phyloP scores from a whole-genome alignment of 805 yeast species.

The Cyberlindnera mycetangii region DNA sequence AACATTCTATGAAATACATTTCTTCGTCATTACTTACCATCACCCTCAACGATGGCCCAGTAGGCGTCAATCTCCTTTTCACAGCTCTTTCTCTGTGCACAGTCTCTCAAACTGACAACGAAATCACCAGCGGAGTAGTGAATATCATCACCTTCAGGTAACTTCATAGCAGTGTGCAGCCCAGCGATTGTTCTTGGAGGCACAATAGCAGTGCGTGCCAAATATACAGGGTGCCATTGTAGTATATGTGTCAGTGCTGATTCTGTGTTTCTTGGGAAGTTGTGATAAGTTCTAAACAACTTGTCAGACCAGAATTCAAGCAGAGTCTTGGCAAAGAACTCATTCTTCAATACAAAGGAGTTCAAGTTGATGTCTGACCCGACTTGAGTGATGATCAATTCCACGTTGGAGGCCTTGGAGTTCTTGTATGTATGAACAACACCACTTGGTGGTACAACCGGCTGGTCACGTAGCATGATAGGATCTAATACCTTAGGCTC shows the following conservation, averaged over 20 bases:
- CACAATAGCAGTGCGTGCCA: conserved; percentile 70
- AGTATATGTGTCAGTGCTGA: conserved; percentile 80
- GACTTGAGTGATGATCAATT: conserved; percentile 68
- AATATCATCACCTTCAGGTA: conserved; percentile 41
- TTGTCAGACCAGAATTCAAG: conserved; percentile 81
- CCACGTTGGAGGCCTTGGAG: conserved; percentile 50
- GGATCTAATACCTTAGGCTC: conserved; percentile 59
- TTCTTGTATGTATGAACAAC: conserved; percentile 66
- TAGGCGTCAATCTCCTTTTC: conserved; percentile 43
- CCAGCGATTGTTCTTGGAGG: conserved; percentile 59
- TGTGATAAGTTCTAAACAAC: conserved; percentile 59
- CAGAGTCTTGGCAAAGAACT: conserved; percentile 59
- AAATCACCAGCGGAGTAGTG: conserved; percentile 66
- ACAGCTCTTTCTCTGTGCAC: conserved; percentile 50
- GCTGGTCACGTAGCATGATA: conserved; percentile 63
- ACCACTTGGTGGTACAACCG: conserved; percentile 69
- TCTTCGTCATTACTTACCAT: conserved; percentile 2
- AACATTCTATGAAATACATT: neutral
- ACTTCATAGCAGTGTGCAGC: conserved; percentile 36
- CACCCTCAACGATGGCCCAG: conserved; percentile 25
- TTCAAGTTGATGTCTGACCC: conserved; percentile 59
- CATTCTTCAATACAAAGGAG: conserved; percentile 68
- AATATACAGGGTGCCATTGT: conserved; percentile 90
- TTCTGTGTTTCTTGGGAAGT: conserved; percentile 56
- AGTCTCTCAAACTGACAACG: conserved; percentile 58